Base-by-base conservation (phyloP, 495 filamentous ascomycete genomes). In the Hypoxylon fragiforme region DNA sequence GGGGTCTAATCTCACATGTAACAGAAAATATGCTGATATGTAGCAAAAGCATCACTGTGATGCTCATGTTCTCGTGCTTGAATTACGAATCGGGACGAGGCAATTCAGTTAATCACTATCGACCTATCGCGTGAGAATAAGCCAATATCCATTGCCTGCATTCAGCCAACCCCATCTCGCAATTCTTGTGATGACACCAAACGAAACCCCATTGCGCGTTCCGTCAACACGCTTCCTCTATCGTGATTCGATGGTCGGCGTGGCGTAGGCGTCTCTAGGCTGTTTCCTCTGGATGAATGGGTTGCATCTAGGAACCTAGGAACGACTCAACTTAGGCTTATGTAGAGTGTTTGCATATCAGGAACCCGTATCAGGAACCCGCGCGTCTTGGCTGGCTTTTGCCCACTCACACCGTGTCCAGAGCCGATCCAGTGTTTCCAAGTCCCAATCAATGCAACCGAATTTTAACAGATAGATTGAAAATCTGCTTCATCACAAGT, bases 281-380 rank as follows among this genome's bases (percentile, higher is more conserved):
- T 56, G 21, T 51, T 51, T 21, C 43, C 4, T 54, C 21, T 62
- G 52, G 58, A 49, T 57, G 48, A 57, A 55, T 57, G 47, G 58
- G 58, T 56, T 62, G 52, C 48, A 56, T 52, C 43, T n/a, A n/a
- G n/a, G n/a, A n/a, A n/a, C n/a, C n/a, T 46, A 24, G 11, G 42
- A 50, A 36, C 41, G 41, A 55, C 41, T 48, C 20, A 45, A 44
- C 50, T 47, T 35, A 11, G 4, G 24, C 9, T 4, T 28, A 9
- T 9, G 4, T 57, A 59, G 16, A 58, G 60, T 63, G 60, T 49
- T 54, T 63, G 54, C 54, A 63, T 58, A 49, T 50, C 50, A 58
- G 54, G 60, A 58, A 54, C 60, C 49, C 60, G 60, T 54, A 51
- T 52, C 50, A 58, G 54, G 60, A 63, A 58, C 60, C 54, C 60